Percentiles rank a stretch among this genome's conserved stretches.
Evolutionary conservation across 169 alveolate genomes (phyloP).

Genomic region (Plasmodium sp.): DNA sequence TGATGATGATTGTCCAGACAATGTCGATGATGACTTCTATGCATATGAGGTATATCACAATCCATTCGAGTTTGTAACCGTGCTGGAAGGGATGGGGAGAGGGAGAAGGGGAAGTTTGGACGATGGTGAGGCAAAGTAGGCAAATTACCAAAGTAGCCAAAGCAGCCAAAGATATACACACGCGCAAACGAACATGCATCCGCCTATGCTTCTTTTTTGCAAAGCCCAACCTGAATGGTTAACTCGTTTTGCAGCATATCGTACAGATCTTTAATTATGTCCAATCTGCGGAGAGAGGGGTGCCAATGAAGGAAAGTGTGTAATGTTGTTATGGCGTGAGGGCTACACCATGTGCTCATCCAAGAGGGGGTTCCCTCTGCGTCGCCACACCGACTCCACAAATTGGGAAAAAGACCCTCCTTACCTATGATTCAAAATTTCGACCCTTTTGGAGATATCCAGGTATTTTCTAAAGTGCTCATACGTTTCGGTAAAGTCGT

Average conservation of each 20-base stretch:
- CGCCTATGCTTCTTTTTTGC: neutral
- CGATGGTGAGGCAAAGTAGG: neutral
- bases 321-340: neutral
- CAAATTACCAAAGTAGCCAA: neutral
- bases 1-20: conserved; percentile 88
- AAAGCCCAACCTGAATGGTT: conserved; percentile 78
- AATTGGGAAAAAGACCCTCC: neutral
- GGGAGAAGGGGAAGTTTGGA: neutral
- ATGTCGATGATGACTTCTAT: conserved; percentile 88
- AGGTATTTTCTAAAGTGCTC: conserved; percentile 84
- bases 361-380: neutral
- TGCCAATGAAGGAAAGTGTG: neutral
- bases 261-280: conserved; percentile 88
- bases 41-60: conserved; percentile 85
- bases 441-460: conserved; percentile 90
- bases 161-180: neutral
- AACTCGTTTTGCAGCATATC: conserved; percentile 89
- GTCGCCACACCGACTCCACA: neutral
- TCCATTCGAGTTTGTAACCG: conserved; percentile 90
- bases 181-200: neutral
- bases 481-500: conserved; percentile 87
- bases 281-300: conserved; percentile 74
- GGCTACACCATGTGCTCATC: neutral
- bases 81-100: conserved; percentile 78
- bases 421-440: conserved; percentile 86